Evolutionary conservation across 805 yeast species (phyloP).

Genomic region (Myxozyma neglecta): DNA sequence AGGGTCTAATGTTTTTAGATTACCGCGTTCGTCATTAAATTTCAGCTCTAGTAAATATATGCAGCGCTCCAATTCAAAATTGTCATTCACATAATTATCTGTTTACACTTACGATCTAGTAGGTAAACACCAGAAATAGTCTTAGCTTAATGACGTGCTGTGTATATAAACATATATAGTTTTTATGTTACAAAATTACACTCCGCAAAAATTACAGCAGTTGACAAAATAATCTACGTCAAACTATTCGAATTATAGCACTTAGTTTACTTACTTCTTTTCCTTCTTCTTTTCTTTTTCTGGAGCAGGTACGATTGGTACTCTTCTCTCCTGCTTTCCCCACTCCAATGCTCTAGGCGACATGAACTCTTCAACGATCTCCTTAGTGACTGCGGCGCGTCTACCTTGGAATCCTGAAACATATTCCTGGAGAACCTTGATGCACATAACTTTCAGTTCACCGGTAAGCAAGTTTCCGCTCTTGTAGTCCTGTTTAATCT

Average conservation of each 20-base stretch:
- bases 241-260: neutral
- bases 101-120: too few species aligned
- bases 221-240: neutral
- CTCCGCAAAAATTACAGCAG: neutral
- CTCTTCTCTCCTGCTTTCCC: slow-evolving; percentile 60
- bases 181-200: too few species aligned
- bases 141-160: too few species aligned
- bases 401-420: slow-evolving; percentile 80
- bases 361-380: slow-evolving; percentile 66
- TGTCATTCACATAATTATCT: too few species aligned
- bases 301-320: slow-evolving; percentile 22
- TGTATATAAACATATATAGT: too few species aligned
- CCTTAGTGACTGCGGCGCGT: slow-evolving; percentile 66
- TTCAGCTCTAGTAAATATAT: too few species aligned
- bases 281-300: slow-evolving; percentile 6
- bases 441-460: slow-evolving; percentile 87
- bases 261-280: neutral
- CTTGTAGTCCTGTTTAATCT: slow-evolving; percentile 63
- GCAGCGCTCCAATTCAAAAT: too few species aligned
- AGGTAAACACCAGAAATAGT: too few species aligned
- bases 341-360: slow-evolving; percentile 67
- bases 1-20: too few species aligned
- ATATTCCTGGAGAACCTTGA: slow-evolving; percentile 73
- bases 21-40: too few species aligned
- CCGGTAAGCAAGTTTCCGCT: slow-evolving; percentile 85